Conservation (phyloP, 208 protist species). For the Wallacemonas collosoma region DNA sequence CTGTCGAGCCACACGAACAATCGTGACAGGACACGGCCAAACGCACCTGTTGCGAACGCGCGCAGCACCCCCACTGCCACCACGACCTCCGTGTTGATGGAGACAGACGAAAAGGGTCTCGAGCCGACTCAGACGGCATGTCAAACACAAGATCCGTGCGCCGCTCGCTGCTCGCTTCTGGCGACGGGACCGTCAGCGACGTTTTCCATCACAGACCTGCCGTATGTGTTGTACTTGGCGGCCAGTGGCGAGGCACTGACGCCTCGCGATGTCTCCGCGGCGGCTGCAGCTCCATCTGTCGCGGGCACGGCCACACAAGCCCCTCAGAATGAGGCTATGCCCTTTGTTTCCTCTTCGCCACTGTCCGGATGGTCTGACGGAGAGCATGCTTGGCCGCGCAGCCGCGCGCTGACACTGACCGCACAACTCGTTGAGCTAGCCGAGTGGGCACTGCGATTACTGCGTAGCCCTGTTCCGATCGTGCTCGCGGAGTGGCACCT, state of each 20-base stretch:
- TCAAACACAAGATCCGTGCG: too few species aligned
- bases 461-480: constrained; percentile 41
- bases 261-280: neutral
- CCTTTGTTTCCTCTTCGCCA: too few species aligned
- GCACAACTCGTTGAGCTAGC: constrained; percentile 30
- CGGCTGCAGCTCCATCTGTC: neutral
- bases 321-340: too few species aligned
- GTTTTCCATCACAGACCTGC: constrained; percentile 5
- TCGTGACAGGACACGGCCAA: too few species aligned
- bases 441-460: constrained; percentile 51
- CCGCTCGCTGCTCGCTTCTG: too few species aligned
- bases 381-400: neutral
- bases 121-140: too few species aligned
- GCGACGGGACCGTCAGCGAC: neutral
- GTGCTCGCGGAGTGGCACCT: constrained; percentile 66
- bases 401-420: constrained; percentile 6
- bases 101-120: too few species aligned
- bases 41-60: too few species aligned
- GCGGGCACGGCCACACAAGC: too few species aligned
- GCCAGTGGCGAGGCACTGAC: constrained; percentile 4
- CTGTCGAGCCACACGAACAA: too few species aligned
- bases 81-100: too few species aligned
- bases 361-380: neutral
- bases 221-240: constrained; percentile 2
- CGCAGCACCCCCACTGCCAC: too few species aligned